Base-by-base conservation (phyloP, 1,284 basidiomycete species). In the Boletus smithii region DNA sequence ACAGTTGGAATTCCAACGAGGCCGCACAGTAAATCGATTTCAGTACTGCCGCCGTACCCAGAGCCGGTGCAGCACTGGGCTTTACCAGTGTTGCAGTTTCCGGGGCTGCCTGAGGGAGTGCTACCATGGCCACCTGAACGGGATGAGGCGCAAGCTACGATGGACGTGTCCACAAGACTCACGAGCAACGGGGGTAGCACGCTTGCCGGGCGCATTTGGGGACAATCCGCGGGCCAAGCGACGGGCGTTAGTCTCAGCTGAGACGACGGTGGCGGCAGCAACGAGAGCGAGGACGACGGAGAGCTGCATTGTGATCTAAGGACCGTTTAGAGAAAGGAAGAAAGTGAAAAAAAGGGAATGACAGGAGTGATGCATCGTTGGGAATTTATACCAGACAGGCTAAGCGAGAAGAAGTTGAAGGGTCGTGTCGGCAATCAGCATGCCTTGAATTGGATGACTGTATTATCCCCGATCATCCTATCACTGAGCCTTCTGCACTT, bases 141-240 rank as follows among this genome's bases (percentile, higher is more conserved):
- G 31, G 11, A 23, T 51, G 22, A 45, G 9, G 2, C n/a, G 6
- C 31, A 26, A 34, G 22, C 10, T 1, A 23, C 6, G 1, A 36
- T 1, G 10, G 10, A 38, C 17, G 0, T 0, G 8, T 6, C 10
- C 0, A 42, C 6, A 4, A 23, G 6, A 54, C 70, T 42, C 34
- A 69, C 68, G 17, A 0, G 2, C 5, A 3, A 30, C 26, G 14
- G 50, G 50, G 1, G 45, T 52, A 7, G 20, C 49, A 29, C 63
- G 59, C 42, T 53, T 63, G 20, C 17, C 40, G n/a, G 71, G 71
- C 0, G 69, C 49, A 5, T 61, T 55, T 2, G 68, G 71, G 23
- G 68, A 58, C 1, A 81, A 60, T 8, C 79, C 79, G 18, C 73
- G 74, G 42, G 75, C 74, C 41, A 81, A 51, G 38, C 79, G 76